Percentiles rank a stretch among this genome's conserved stretches.
Evolutionary conservation across 1,284 basidiomycete species (phyloP).

Genomic region (Irpex lacteus): DNA sequence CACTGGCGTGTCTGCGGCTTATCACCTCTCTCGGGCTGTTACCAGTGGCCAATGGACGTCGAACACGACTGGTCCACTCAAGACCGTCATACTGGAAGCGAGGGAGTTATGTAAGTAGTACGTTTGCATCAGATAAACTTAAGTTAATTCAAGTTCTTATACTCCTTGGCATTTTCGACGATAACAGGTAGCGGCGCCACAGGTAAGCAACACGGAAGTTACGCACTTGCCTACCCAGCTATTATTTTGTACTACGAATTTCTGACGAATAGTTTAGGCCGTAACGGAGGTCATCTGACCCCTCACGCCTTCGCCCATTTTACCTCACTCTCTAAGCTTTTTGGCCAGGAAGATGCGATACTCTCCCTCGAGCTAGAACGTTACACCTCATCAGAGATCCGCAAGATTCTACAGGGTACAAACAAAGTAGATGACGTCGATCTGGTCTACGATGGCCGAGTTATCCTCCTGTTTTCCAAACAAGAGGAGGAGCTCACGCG

Average conservation of each 20-base stretch:
- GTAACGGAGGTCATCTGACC: conserved; percentile 78
- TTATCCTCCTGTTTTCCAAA: conserved; percentile 49
- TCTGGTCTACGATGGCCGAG: conserved; percentile 58
- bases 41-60: conserved; percentile 5
- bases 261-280: conserved; percentile 37
- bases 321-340: conserved; percentile 29
- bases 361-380: conserved; percentile 57
- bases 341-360: conserved; percentile 53
- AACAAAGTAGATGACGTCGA: conserved; percentile 52
- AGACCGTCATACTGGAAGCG: conserved; percentile 66
- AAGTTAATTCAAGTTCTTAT: too few relatives aligned
- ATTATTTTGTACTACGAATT: not conserved
- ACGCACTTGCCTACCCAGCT: not conserved
- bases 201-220: not conserved
- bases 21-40: conserved; percentile 54
- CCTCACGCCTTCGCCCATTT: conserved; percentile 51
- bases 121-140: conserved; percentile 4
- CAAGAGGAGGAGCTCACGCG: conserved; percentile 37
- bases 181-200: conserved; percentile 57
- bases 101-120: conserved; percentile 68
- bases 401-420: conserved; percentile 45
- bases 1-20: conserved; percentile 70
- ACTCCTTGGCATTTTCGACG: too few relatives aligned
- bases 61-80: conserved; percentile 30
- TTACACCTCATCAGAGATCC: conserved; percentile 49